Percentiles rank a stretch among this genome's conserved stretches.
Conservation (phyloP, 441 rosid species). For the Bocquillonia castaneifolia region DNA sequence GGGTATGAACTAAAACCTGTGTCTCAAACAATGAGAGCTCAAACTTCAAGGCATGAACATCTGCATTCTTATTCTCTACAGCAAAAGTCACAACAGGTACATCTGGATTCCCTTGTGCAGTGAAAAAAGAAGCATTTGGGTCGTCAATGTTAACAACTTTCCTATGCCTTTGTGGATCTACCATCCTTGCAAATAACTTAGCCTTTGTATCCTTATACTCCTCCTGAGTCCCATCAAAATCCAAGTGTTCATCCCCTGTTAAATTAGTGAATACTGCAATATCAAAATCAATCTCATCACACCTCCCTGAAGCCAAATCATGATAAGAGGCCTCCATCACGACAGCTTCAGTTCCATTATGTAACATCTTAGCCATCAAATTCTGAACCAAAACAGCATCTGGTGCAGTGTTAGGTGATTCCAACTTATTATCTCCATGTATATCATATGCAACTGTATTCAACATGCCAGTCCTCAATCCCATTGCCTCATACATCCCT, state of each 20-base stretch:
- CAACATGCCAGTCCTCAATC: slow-evolving; percentile 80
- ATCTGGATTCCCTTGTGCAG: slow-evolving; percentile 57
- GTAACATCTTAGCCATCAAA: slow-evolving; percentile 91
- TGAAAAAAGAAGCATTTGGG: slow-evolving; percentile 67
- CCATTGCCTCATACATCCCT: slow-evolving; percentile 85
- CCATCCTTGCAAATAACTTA: slow-evolving; percentile 79
- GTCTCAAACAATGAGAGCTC: slow-evolving; percentile 87
- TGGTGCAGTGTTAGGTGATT: slow-evolving; percentile 45
- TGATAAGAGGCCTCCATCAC: slow-evolving; percentile 87
- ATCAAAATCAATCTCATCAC: slow-evolving; percentile 78
- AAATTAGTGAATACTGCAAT: slow-evolving; percentile 81
- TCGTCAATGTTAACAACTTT: slow-evolving; percentile 89
- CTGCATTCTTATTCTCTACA: slow-evolving; percentile 76
- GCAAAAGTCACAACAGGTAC: slow-evolving; percentile 93
- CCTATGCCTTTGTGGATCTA: slow-evolving; percentile 83
- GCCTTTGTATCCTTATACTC: slow-evolving; percentile 75
- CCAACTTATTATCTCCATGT: slow-evolving; percentile 65
- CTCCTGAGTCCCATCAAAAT: slow-evolving; percentile 64
- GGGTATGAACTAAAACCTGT: slow-evolving; percentile 79
- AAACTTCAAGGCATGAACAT: slow-evolving; percentile 76
- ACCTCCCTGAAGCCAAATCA: slow-evolving; percentile 59
- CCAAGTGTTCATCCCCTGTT: slow-evolving; percentile 48
- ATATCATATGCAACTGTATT: slow-evolving; percentile 63
- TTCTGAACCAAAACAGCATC: slow-evolving; percentile 86
- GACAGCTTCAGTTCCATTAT: slow-evolving; percentile 78